Percentiles rank a stretch among this genome's conserved stretches.
Evolutionary conservation across 2,329 filamentous ascomycete species (phyloP).

Genomic region (Botrytis squamosa): DNA sequence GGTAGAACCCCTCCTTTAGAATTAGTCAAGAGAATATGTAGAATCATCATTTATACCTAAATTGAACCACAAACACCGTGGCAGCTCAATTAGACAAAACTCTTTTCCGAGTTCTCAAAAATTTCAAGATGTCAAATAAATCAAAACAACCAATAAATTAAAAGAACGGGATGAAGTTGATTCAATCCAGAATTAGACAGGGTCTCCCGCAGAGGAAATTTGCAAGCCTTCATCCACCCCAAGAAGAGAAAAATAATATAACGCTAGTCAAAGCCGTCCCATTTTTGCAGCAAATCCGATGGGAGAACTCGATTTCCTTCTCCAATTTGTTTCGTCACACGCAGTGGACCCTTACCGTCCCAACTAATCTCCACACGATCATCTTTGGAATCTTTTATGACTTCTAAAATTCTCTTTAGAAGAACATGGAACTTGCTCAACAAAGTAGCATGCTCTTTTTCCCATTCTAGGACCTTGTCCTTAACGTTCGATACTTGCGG

Average conservation of each 20-base stretch:
- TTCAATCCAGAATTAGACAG: neutral
- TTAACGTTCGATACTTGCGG: slow-evolving; percentile 26
- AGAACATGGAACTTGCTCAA: slow-evolving; percentile 30
- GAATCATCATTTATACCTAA: neutral
- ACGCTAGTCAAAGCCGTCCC: neutral
- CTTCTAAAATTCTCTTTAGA: slow-evolving; percentile 30
- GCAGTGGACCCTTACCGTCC: slow-evolving; percentile 25
- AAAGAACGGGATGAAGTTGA: neutral
- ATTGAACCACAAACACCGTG: neutral
- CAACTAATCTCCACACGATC: slow-evolving; percentile 25
- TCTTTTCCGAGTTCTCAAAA: neutral
- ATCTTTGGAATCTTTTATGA: slow-evolving; percentile 26
- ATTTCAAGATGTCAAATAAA: neutral
- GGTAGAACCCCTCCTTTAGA: no score
- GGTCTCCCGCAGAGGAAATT: rapidly evolving
- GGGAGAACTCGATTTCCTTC: slow-evolving; percentile 30
- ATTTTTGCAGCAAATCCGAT: slow-evolving; percentile 25
- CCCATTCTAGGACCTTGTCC: slow-evolving; percentile 26
- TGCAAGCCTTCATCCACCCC: neutral
- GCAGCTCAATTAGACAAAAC: neutral
- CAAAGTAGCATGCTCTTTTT: slow-evolving; percentile 23
- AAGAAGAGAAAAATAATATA: neutral
- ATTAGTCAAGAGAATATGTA: neutral
- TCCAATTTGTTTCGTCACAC: slow-evolving; percentile 30
- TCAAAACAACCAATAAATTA: no score